A percentile compares a stretch with the other conserved stretches of the same genome.
Conservation (phyloP, 1,139 yeast genomes). For the Schwanniomyces etchellsii region DNA sequence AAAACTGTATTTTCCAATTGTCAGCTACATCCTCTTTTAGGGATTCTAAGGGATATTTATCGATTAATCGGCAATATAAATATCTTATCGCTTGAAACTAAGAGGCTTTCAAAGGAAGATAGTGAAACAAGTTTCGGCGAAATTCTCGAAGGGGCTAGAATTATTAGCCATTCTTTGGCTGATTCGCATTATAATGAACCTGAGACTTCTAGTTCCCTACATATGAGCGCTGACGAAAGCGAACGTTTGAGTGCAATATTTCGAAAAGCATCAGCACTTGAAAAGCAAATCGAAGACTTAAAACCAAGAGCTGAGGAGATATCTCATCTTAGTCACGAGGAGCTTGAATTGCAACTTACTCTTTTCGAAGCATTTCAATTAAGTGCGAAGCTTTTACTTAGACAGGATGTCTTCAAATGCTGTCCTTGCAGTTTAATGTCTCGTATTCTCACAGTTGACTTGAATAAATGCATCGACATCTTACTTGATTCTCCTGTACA, state of each 20-base stretch:
- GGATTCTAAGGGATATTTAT: conserved; percentile 65
- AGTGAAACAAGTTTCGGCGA: conserved; percentile 6
- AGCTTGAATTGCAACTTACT: conserved; percentile 61
- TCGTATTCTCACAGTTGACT: conserved; percentile 51
- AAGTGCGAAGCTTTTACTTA: conserved; percentile 61
- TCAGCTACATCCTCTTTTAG: conserved; percentile 61
- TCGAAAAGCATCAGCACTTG: conserved; percentile 40
- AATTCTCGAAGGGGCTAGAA: neutral
- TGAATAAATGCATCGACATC: conserved; percentile 53
- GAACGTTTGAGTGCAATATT: conserved; percentile 14
- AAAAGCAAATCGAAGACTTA: conserved; percentile 43
- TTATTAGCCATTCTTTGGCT: neutral
- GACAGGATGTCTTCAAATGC: conserved; percentile 55
- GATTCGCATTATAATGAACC: neutral
- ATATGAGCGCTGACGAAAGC: neutral
- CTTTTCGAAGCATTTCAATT: conserved; percentile 69
- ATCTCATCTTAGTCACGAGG: conserved; percentile 42
- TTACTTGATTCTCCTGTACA: conserved; percentile 65
- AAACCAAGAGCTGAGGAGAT: conserved; percentile 53
- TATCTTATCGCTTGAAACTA: conserved; percentile 51
- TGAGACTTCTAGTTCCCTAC: conserved; percentile 1
- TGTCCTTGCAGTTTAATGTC: conserved; percentile 64
- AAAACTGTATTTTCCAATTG: conserved; percentile 46
- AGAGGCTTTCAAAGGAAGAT: conserved; percentile 15
- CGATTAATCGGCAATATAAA: conserved; percentile 65